Evolutionary conservation across 2,329 filamentous ascomycete genomes (phyloP), one percentile per base, ranked within the genome.

Genomic region (Mycocentrospora acerina): DNA sequence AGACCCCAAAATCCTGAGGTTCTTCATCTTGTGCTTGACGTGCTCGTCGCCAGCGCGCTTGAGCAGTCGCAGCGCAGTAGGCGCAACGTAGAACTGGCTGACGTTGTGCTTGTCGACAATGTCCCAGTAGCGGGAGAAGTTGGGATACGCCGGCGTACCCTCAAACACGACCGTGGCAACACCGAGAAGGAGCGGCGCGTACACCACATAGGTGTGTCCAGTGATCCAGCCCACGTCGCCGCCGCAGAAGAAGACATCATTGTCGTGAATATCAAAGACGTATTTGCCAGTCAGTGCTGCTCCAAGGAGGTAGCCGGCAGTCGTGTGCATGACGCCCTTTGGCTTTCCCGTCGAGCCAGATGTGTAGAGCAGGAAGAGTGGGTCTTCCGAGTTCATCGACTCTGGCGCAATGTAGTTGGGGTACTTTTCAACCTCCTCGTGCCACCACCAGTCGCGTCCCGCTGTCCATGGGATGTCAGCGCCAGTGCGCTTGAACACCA

Each of bases 211-310:
- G 16, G 93, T 95, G 74, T 98, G 93, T 13, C 93, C 93, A 19
- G 93, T 98, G 67, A 98, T 97, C 93, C 93, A 98, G 51, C 93
- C 93, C 29, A 98, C 91, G 62, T 98, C 93, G 68, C 93, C 93
- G 69, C 90, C 93, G 59, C 93, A 98, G 79, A 97, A 97, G 79
- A 93, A 96, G 49, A 81, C 82, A 69, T 98, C 93, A 37, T 86
- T 83, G 48, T 90, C 85, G 68, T 98, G 93, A 49, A 98, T 94
- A 68, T 98, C 93, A 66, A 98, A 98, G 47, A 97, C 91, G 69
- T 98, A 97, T 73, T 97, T 98, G 49, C 90, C 91, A 10, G 93
- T 98, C 59, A 86, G 79, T 24, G 93, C 91, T 35, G 90, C 90
- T 43, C 93, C 93, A 7, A 97, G 73, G n/a, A 98, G 80, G 68